phyloP scores from a whole-genome alignment of 2,329 filamentous ascomycete genomes.

The Colletotrichum graminicola region DNA sequence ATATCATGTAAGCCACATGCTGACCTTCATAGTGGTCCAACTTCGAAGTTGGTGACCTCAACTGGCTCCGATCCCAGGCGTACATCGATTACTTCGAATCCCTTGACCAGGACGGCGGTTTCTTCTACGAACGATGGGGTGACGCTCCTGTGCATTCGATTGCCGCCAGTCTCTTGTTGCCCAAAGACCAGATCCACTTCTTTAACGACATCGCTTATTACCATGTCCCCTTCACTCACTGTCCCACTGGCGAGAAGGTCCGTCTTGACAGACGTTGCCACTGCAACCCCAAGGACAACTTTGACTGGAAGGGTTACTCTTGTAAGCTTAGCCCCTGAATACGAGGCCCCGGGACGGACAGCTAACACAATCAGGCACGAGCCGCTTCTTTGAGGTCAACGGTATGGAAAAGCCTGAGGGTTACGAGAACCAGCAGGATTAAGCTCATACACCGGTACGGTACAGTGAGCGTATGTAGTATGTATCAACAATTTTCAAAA shows the following conservation, averaged over 20 bases:
- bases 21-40: slow-evolving; percentile 85
- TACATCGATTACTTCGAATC: slow-evolving; percentile 93
- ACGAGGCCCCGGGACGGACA: neutral
- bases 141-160: slow-evolving; percentile 99
- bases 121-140: slow-evolving; percentile 99
- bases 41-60: slow-evolving; percentile 94
- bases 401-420: slow-evolving; percentile 85
- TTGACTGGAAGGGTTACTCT: slow-evolving; percentile 99
- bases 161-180: slow-evolving; percentile 85
- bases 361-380: slow-evolving; percentile 71
- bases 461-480: slow-evolving; percentile 17
- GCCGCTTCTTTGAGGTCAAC: slow-evolving; percentile 87
- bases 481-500: slow-evolving; percentile 37
- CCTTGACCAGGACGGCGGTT: slow-evolving; percentile 91
- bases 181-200: slow-evolving; percentile 96
- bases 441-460: slow-evolving; percentile 43
- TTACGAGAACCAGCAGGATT: slow-evolving; percentile 78
- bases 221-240: slow-evolving; percentile 98
- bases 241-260: slow-evolving; percentile 88
- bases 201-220: slow-evolving; percentile 99
- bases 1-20: slow-evolving; percentile 30
- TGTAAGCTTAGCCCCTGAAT: slow-evolving; percentile 70
- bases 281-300: slow-evolving; percentile 96
- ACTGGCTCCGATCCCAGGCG: slow-evolving; percentile 90
- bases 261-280: slow-evolving; percentile 89